These are phyloP conservation scores for Datura wrightii DNA, from an alignment of 257 asterid species.

Conservation along the genomic window DNA sequence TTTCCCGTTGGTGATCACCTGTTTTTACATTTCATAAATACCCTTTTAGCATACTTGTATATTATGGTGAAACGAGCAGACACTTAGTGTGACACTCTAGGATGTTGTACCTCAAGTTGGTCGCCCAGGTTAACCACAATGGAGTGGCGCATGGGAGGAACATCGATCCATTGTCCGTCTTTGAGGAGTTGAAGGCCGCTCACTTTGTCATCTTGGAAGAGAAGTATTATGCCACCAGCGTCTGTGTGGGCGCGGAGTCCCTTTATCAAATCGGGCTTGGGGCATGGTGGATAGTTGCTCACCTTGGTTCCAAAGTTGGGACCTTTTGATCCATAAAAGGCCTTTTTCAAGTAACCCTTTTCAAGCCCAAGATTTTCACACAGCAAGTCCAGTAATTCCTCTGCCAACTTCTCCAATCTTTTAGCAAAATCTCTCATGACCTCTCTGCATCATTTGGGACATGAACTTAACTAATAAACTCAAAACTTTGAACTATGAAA, in stretches of 20 bases:
- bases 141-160: conserved; percentile 61
- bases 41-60: not conserved
- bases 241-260: conserved; percentile 80
- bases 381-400: conserved; percentile 58
- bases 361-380: conserved; percentile 64
- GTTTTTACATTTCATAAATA: not conserved
- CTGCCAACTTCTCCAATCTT: conserved; percentile 56
- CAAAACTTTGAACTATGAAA: not conserved
- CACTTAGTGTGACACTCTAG: not conserved
- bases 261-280: conserved; percentile 56
- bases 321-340: conserved; percentile 52
- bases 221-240: conserved; percentile 72
- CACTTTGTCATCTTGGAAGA: conserved; percentile 70
- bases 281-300: conserved; percentile 74
- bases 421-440: conserved; percentile 64
- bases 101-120: conserved; percentile 56
- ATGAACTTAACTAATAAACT: not conserved
- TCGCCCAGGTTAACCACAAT: conserved; percentile 77
- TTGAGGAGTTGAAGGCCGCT: conserved; percentile 68
- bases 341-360: conserved; percentile 56
- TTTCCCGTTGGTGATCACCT: conserved; percentile 44
- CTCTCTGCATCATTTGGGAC: conserved; percentile 48
- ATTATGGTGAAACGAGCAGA: not conserved
- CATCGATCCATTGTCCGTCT: conserved; percentile 64
- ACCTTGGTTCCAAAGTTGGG: conserved; percentile 76